Conservation (phyloP, 441 rosid genomes). For the Capsella rubella region DNA sequence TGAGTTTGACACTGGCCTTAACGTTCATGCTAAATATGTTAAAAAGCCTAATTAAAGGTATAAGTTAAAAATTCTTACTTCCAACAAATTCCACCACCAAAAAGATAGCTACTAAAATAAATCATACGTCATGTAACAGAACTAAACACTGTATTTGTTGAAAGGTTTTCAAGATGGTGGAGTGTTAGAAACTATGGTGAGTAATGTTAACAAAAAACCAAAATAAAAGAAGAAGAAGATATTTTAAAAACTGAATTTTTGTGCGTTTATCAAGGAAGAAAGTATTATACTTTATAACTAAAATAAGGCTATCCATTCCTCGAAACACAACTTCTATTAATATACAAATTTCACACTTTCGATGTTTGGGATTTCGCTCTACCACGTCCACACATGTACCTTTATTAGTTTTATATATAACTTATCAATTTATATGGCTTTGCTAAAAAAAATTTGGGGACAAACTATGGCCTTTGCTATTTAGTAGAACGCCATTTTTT, state of each 20-base stretch:
- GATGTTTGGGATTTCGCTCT: constrained; percentile 40
- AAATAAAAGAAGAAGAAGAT: not conserved
- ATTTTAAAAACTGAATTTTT: constrained; percentile 22
- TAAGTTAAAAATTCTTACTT: not conserved
- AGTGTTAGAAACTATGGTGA: not conserved
- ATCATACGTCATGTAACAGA: constrained; percentile 24
- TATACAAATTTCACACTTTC: constrained; percentile 30
- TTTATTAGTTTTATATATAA: not conserved
- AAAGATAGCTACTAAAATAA: not conserved
- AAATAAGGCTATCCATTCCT: constrained; percentile 40
- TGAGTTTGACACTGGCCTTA: not conserved
- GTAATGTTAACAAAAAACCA: not conserved
- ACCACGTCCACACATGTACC: constrained; percentile 35
- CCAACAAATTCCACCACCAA: not conserved
- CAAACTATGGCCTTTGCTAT: no score
- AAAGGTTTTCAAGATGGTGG: not conserved
- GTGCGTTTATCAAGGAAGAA: constrained; percentile 36
- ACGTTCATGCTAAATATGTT: not conserved
- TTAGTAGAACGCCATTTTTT: no score
- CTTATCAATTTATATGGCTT: no score
- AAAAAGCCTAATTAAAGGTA: not conserved
- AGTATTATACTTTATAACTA: constrained; percentile 13
- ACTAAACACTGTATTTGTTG: constrained; percentile 1
- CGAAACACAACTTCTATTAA: constrained; percentile 36
- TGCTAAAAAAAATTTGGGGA: no score